These are phyloP conservation scores for Lactarius tabidus DNA, from an alignment of 768 basidiomycete species.

Conservation along the genomic window DNA sequence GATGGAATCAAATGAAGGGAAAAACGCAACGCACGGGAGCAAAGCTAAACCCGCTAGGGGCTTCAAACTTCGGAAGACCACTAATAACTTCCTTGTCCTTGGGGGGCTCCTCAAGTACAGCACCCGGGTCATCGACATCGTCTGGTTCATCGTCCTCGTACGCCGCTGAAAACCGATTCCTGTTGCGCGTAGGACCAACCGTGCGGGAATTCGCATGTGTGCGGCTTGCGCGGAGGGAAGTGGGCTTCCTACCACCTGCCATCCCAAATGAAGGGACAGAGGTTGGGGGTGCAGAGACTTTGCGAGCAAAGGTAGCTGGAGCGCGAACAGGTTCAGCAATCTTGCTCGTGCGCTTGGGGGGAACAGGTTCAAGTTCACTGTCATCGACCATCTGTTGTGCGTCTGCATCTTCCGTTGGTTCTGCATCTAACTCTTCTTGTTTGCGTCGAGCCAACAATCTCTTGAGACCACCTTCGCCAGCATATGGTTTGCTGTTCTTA, in stretches of 20 bases:
- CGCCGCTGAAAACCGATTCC: constrained; percentile 62
- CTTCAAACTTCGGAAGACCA: constrained; percentile 50
- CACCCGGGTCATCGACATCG: constrained; percentile 29
- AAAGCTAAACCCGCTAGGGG: constrained; percentile 64
- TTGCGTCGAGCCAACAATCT: constrained; percentile 63
- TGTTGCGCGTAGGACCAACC: constrained; percentile 43
- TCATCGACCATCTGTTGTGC: constrained; percentile 35
- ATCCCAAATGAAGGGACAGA: constrained; percentile 2
- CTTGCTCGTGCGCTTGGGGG: constrained; percentile 26
- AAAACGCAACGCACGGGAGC: constrained; percentile 52
- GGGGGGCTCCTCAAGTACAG: constrained; percentile 37
- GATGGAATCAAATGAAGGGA: not conserved
- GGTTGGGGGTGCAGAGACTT: constrained; percentile 23
- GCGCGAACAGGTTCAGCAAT: constrained; percentile 28
- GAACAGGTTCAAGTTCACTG: constrained; percentile 28
- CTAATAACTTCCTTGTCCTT: constrained; percentile 40
- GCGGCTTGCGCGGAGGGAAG: constrained; percentile 3
- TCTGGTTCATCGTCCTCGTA: constrained; percentile 48
- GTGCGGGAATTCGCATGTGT: constrained; percentile 6
- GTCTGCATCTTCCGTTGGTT: constrained; percentile 32
- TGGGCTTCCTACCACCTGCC: constrained; percentile 15
- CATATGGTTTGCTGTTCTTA: constrained; percentile 59
- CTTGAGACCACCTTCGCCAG: constrained; percentile 75
- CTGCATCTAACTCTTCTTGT: constrained; percentile 51
- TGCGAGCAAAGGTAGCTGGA: constrained; percentile 33